These are phyloP conservation scores for Sarcomyxa edulis DNA, from an alignment of 768 basidiomycete genomes.

Conservation along the genomic window DNA sequence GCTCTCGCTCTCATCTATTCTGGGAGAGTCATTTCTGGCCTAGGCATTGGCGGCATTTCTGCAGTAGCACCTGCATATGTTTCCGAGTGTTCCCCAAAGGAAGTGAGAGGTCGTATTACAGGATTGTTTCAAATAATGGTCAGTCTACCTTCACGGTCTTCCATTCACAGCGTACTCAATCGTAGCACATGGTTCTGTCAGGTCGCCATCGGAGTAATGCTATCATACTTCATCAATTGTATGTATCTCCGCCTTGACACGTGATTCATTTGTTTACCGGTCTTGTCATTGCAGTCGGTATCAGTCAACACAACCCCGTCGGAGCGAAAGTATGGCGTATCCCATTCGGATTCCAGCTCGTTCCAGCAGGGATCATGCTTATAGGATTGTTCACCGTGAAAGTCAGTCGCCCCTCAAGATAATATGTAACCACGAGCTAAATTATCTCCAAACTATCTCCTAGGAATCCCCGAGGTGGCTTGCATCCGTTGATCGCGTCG, in stretches of 20 bases:
- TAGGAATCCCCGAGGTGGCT: constrained; percentile 32
- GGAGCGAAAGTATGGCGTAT: constrained; percentile 43
- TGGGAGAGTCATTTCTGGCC: constrained; percentile 55
- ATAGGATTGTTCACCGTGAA: constrained; percentile 15
- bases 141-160: not conserved
- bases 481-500: constrained; percentile 27
- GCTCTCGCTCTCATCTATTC: constrained; percentile 52
- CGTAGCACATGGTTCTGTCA: not conserved
- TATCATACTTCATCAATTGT: constrained; percentile 58
- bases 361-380: constrained; percentile 51
- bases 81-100: constrained; percentile 63
- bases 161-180: not conserved
- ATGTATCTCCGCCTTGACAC: constrained; percentile 10
- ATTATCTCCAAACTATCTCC: too few relatives aligned
- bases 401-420: constrained; percentile 3
- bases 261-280: not conserved
- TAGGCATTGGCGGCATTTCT: constrained; percentile 60
- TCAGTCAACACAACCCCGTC: constrained; percentile 34
- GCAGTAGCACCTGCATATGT: constrained; percentile 65
- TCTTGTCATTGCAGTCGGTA: constrained; percentile 31
- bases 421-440: too few relatives aligned
- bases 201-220: constrained; percentile 53
- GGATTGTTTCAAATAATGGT: constrained; percentile 66
- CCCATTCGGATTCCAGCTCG: constrained; percentile 52
- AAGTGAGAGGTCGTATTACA: constrained; percentile 61